These are phyloP conservation scores for Salvia sclarea DNA, from an alignment of 305 asterid species.

Conservation along the genomic window DNA sequence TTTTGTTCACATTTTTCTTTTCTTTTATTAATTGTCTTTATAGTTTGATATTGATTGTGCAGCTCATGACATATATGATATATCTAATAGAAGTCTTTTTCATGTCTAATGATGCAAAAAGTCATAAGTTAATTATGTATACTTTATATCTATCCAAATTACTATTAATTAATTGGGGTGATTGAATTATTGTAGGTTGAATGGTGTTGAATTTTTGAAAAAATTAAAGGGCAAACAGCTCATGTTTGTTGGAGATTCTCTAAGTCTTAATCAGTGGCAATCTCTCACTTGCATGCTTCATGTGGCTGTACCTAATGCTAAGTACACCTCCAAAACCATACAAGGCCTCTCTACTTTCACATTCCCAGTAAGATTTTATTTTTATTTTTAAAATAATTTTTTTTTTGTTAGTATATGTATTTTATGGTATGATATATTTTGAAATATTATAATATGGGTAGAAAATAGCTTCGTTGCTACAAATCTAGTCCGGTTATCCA, in stretches of 20 bases:
- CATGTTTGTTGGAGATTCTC: constrained; percentile 78
- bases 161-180: background rate
- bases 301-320: constrained; percentile 43
- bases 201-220: constrained; percentile 44
- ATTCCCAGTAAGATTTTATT: constrained; percentile 42
- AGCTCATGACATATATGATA: too few relatives aligned
- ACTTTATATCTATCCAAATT: too few relatives aligned
- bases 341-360: constrained; percentile 45
- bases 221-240: constrained; percentile 50
- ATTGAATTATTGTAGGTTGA: constrained; percentile 41
- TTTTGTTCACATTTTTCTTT: background rate
- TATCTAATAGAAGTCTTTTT: too few relatives aligned
- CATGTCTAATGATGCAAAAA: too few relatives aligned
- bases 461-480: too few relatives aligned
- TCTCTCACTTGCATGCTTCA: constrained; percentile 72
- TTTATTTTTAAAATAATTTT: too few relatives aligned
- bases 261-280: constrained; percentile 68
- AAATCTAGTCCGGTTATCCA: too few relatives aligned
- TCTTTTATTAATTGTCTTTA: background rate
- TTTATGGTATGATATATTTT: too few relatives aligned
- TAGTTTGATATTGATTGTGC: background rate
- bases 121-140: too few relatives aligned
- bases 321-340: constrained; percentile 28
- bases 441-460: too few relatives aligned
- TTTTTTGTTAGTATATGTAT: too few relatives aligned